Evolutionary conservation across 768 basidiomycete species (phyloP).

Genomic region (Astraeus odoratus): DNA sequence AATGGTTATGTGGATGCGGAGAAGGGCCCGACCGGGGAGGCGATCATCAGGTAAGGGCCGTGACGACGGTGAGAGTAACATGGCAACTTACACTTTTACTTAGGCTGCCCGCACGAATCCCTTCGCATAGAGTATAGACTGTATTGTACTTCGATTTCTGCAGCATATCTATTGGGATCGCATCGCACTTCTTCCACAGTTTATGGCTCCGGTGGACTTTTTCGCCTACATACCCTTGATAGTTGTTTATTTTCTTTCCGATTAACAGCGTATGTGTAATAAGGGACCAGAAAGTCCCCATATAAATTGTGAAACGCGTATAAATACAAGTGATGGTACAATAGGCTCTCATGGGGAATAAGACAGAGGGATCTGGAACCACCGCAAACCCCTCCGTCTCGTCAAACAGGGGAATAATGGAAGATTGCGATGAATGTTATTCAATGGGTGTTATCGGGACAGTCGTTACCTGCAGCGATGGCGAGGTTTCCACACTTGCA

Average conservation of each 20-base stretch:
- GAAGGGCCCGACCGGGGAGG: slow-evolving; percentile 71
- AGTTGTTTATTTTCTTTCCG: slow-evolving; percentile 15
- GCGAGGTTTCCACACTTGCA: no score
- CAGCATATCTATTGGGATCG: not conserved
- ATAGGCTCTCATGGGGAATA: no score
- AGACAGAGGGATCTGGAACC: no score
- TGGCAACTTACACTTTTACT: not conserved
- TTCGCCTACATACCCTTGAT: slow-evolving; percentile 17
- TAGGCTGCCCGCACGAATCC: slow-evolving; percentile 75
- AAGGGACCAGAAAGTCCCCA: slow-evolving; percentile 7
- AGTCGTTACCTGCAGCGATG: no score
- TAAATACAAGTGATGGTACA: no score
- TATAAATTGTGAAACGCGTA: slow-evolving; percentile 7
- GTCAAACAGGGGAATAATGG: no score
- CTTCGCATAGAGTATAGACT: slow-evolving; percentile 30
- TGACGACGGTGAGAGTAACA: not conserved
- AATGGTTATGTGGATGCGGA: slow-evolving; percentile 76
- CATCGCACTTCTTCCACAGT: not conserved
- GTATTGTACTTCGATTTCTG: slow-evolving; percentile 2
- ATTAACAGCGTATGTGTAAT: slow-evolving; percentile 8
- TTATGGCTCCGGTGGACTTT: not conserved
- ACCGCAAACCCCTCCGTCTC: no score
- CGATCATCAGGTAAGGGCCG: slow-evolving; percentile 55
- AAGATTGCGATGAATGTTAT: no score
- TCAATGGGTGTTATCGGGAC: no score